Base-by-base conservation (phyloP, 208 protist species). In the Trypanosomatidae sp. region DNA sequence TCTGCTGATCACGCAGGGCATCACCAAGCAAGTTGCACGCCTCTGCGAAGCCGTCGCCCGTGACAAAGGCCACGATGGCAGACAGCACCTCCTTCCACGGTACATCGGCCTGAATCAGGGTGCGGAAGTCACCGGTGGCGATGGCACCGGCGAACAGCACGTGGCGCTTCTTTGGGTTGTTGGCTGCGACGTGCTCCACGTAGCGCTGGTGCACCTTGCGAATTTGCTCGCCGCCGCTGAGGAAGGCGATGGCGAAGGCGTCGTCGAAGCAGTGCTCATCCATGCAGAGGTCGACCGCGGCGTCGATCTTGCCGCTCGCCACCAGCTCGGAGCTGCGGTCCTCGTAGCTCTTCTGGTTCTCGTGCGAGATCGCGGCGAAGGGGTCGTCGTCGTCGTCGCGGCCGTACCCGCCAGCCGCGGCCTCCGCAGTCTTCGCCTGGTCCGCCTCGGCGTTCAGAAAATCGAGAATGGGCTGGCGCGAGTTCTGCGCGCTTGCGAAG, bases 31-130 rank as follows among this genome's bases (percentile, higher is more conserved):
- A 60, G 67, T 91, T 86, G 82, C 89, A 94, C 59, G 82, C 73
- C 8, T 84, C 84, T 7, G 83, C 79, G 72, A 94, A 96, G 53
- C 77, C 77, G 59, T 94, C 89, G 4, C 83, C 85, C 49, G 64
- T 55, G 36, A 93, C 84, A 74, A 86, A 94, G 28, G 86, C 81
- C 22, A 89, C 79, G 36, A 96, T 89, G 0, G 82, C 74, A 0
- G 88, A 88, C n/a, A 96, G 86, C 60, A 85, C 86, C 71, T 94
- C 91, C 55, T 79, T 81, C 90, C 91, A 96, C 30, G 86, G 83
- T 19, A 90, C 71, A 41, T 79, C 44, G 3, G 70, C 71, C 36
- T 78, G 64, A 25, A 89, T 79, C 17, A 95, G 78, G 1, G 53
- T 33, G 22, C 58, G 66, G 74, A 87, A 94, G 73, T 94, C 79